Base-by-base conservation (phyloP, 306 rosid species). In the Astragalus membranaceus region DNA sequence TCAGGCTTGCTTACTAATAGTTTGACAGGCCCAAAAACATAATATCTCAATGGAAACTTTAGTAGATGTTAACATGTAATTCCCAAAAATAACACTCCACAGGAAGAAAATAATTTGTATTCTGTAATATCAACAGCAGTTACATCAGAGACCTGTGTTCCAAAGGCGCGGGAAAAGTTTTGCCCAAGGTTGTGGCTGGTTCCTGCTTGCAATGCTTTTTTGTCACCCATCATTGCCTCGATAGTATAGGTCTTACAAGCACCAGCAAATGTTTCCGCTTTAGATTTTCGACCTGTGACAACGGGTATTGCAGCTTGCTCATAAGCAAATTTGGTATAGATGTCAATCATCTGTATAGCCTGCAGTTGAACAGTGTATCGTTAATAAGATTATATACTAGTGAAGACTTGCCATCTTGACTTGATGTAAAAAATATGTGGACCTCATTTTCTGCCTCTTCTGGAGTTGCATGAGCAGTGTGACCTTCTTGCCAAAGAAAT, bases 171-270 rank as follows among this genome's bases (percentile, higher is more conserved):
- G 17, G 97, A 84, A 74, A 94, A 94, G 75, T 94, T 94, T 79
- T 94, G 98, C 81, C 98, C 97, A 41, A 94, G 98, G 75, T 94
- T 94, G 78, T 94, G 98, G 80, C 97, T 94, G 76, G 97, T 90
- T 78, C 98, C 98, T 60, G 98, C 96, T 79, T 94, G 98, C 79
- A 94, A 70, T 71, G 98, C 98, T 80, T 90, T 94, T 78, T 74
- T 79, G 83, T 94, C 98, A 72, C 97, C 98, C 98, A 94, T 94
- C 98, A 94, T 94, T 74, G 95, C 98, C 84, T 94, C 98, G 41
- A 94, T 94, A 5, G 98, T 94, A 69, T 90, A 94, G 74, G 98
- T 94, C 83, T 65, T 90, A 73, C 68, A 77, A 20, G 97, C 98
- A 75, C 98, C 98, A 72, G 98, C 96, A 90, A 94, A 94, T 49